Evolutionary conservation across 2,329 filamentous ascomycete genomes (phyloP), one percentile per base, ranked within the genome.

Genomic region (Aspergillus fijiensis): DNA sequence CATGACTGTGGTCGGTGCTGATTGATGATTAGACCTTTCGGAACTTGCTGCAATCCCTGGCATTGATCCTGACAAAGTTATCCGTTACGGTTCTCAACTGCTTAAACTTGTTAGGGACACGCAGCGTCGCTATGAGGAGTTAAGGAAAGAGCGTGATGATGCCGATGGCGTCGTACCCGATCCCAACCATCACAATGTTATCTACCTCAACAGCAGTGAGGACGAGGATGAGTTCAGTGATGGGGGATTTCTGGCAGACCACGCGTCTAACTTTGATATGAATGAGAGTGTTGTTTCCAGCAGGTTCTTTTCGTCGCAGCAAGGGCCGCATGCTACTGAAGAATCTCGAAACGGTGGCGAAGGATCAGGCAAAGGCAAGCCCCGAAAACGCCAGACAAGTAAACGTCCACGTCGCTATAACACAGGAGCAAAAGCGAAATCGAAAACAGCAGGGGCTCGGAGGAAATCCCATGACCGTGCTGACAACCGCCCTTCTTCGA

Each of bases 151-250:
- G 21, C 74, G 74, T 14, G 72, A 75, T 4, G 69, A 78, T 31
- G 81, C 79, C 2, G 84, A 86, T 63, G 81, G 82, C 45, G 67
- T 76, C 69, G 72, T 79, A 23, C 75, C 74, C 25, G 77, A 79
- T 62, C 77, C 74, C 10, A 79, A 80, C 48, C 79, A 80, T 54
- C 76, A 77, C 58, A 81, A 79, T 61, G 78, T 78, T 54, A 74
- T 80, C 62, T 76, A 75, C 56, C 53, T 55, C 23, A 71, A 79
- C 55, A 77, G 74, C 51, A 78, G 76, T 59, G 59, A 60, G 35
- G 60, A 61, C 5, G 70, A 76, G 49, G 76, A 79, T 35, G 78
- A 80, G 31, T 74, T 72, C 58, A 71, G 66, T 63, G 72, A 72
- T 59, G 70, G 71, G 29, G 73, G 63, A 4, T 69, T 74, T 51